Percentiles rank a stretch among this genome's conserved stretches.
These are phyloP conservation scores for Fomitopsis serialis DNA, from an alignment of 768 basidiomycete genomes.

Conservation along the genomic window DNA sequence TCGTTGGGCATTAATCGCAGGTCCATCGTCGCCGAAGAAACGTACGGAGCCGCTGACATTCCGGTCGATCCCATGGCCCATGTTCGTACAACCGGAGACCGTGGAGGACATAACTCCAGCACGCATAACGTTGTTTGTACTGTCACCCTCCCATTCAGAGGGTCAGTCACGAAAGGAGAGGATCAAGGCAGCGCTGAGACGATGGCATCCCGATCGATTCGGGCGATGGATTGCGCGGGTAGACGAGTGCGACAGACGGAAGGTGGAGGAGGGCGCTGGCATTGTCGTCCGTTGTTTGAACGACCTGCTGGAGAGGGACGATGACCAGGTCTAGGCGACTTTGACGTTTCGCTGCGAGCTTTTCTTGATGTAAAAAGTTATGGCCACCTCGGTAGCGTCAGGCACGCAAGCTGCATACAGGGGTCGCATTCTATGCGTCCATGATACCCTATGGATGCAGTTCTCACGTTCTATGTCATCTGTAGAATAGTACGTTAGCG, in stretches of 20 bases:
- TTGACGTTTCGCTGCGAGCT: too few relatives aligned
- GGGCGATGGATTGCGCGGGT: constrained; percentile 50
- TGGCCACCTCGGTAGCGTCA: too few relatives aligned
- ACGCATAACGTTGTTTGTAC: constrained; percentile 54
- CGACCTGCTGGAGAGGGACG: constrained; percentile 47
- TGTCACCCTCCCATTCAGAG: constrained; percentile 60
- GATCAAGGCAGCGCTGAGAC: constrained; percentile 57
- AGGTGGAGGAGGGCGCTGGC: constrained; percentile 60
- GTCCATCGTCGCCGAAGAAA: constrained; percentile 12
- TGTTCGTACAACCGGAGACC: constrained; percentile 33
- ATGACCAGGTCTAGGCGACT: not conserved
- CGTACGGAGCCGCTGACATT: constrained; percentile 38
- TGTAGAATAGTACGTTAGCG: too few relatives aligned
- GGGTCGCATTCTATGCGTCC: too few relatives aligned
- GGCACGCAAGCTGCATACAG: too few relatives aligned
- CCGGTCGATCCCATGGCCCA: constrained; percentile 68
- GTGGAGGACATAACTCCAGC: constrained; percentile 47
- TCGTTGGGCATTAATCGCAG: constrained; percentile 50
- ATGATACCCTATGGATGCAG: too few relatives aligned
- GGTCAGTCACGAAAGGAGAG: constrained; percentile 57
- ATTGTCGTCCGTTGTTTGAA: constrained; percentile 64
- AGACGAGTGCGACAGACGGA: constrained; percentile 40
- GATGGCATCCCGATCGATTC: constrained; percentile 84
- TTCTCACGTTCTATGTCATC: too few relatives aligned
- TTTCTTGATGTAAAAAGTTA: too few relatives aligned